phyloP scores from a whole-genome alignment of 768 basidiomycete genomes.

The Lactifluus volemus region DNA sequence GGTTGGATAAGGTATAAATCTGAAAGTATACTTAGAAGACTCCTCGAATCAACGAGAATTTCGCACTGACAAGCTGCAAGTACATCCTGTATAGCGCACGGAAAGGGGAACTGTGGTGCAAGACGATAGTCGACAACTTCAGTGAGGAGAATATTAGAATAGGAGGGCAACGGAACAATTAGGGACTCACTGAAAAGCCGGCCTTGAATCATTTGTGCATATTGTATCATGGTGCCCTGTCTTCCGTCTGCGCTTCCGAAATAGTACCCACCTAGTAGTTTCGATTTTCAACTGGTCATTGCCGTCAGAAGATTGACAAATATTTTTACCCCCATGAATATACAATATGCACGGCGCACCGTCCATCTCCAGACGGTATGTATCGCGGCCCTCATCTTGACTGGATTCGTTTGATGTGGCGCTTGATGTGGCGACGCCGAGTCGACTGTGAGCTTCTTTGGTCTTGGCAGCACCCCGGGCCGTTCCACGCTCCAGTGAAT shows the following conservation, averaged over 20 bases:
- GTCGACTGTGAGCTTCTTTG: background rate
- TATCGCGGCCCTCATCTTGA: conserved; percentile 18
- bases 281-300: conserved; percentile 18
- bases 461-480: background rate
- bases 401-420: background rate
- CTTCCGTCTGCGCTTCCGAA: conserved; percentile 76
- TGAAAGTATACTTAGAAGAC: conserved; percentile 46
- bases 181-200: conserved; percentile 46
- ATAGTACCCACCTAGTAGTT: conserved; percentile 64
- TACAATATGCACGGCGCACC: conserved; percentile 79
- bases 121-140: conserved; percentile 73
- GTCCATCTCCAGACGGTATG: conserved; percentile 65
- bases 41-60: background rate
- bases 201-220: conserved; percentile 88
- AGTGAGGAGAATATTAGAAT: conserved; percentile 28
- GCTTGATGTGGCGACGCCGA: no score
- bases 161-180: conserved; percentile 75
- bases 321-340: conserved; percentile 55
- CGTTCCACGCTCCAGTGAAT: conserved; percentile 33
- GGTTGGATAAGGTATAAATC: conserved; percentile 85
- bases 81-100: conserved; percentile 83
- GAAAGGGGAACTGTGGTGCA: conserved; percentile 95
- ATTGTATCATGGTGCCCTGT: conserved; percentile 64
- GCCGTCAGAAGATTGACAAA: conserved; percentile 19
- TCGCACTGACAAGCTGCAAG: conserved; percentile 68